Evolutionary conservation across 208 protist species (phyloP).

Genomic region (Naegleria fowleri): DNA sequence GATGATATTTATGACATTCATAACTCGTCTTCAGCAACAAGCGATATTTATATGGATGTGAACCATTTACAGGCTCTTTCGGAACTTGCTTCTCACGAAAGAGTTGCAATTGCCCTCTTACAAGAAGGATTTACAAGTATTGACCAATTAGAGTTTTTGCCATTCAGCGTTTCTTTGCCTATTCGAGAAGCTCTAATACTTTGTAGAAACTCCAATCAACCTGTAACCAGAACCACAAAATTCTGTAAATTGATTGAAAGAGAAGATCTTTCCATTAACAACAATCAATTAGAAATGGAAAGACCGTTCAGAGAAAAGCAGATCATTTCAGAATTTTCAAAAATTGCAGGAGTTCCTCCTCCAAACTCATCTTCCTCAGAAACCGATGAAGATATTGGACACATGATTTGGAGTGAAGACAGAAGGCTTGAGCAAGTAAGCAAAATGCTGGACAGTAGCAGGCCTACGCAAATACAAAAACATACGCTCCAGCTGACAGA

Average conservation of each 20-base stretch:
- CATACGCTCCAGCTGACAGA: not conserved
- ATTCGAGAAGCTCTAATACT: not conserved
- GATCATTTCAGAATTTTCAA: not conserved
- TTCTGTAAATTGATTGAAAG: not conserved
- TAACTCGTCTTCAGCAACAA: no score
- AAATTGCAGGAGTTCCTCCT: not conserved
- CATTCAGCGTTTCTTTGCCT: not conserved
- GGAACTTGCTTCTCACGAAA: not conserved
- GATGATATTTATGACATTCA: not conserved
- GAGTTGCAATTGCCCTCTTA: not conserved
- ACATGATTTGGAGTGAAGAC: not conserved
- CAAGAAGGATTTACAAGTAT: not conserved
- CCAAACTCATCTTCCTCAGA: not conserved
- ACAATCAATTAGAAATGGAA: not conserved
- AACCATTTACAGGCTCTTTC: not conserved
- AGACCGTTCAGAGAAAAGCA: not conserved
- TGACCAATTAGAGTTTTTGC: not conserved
- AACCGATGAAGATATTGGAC: not conserved
- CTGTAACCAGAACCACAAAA: not conserved
- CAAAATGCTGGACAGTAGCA: not conserved
- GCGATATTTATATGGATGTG: not conserved
- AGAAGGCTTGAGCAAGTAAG: not conserved
- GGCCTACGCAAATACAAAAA: not conserved
- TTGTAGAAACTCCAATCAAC: not conserved
- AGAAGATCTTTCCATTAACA: not conserved